These are phyloP conservation scores for Suillus spraguei DNA, from an alignment of 768 basidiomycete species.

Conservation along the genomic window DNA sequence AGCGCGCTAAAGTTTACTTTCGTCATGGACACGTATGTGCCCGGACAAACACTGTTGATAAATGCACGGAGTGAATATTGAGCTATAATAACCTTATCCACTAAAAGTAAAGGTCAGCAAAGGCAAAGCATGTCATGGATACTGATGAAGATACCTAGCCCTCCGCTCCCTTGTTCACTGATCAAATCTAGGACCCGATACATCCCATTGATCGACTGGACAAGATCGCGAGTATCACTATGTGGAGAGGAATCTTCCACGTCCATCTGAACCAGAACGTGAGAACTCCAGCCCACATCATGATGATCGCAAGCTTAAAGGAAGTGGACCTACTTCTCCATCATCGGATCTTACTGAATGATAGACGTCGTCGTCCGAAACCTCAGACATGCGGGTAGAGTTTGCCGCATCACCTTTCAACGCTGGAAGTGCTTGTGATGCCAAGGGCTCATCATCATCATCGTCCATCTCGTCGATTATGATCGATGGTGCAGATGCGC, in stretches of 20 bases:
- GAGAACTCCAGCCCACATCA: slow-evolving; percentile 4
- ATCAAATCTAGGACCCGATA: slow-evolving; percentile 57
- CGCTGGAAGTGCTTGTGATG: background rate
- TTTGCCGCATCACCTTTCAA: background rate
- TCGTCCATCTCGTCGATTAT: slow-evolving; percentile 5
- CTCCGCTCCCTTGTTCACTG: slow-evolving; percentile 50
- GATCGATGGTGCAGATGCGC: slow-evolving; percentile 1
- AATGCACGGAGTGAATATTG: slow-evolving; percentile 51
- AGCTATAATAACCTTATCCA: slow-evolving; percentile 64
- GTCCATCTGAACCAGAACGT: slow-evolving; percentile 22
- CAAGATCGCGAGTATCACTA: slow-evolving; percentile 25
- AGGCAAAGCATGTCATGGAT: background rate
- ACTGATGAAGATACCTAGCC: slow-evolving; percentile 44
- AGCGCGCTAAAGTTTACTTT: slow-evolving; percentile 58
- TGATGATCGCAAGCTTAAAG: background rate
- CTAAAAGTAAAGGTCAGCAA: slow-evolving; percentile 28
- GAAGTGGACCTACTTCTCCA: background rate
- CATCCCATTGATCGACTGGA: slow-evolving; percentile 43
- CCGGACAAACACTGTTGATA: slow-evolving; percentile 50
- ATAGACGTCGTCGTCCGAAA: slow-evolving; percentile 4
- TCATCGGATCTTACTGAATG: background rate
- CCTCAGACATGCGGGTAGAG: background rate
- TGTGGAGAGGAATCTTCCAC: slow-evolving; percentile 14
- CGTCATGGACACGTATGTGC: slow-evolving; percentile 55
- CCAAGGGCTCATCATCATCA: slow-evolving; percentile 8